Percentiles rank a stretch among this genome's conserved stretches.
phyloP scores from a whole-genome alignment of 1,284 basidiomycete species.

The Ceratobasidium sp. region DNA sequence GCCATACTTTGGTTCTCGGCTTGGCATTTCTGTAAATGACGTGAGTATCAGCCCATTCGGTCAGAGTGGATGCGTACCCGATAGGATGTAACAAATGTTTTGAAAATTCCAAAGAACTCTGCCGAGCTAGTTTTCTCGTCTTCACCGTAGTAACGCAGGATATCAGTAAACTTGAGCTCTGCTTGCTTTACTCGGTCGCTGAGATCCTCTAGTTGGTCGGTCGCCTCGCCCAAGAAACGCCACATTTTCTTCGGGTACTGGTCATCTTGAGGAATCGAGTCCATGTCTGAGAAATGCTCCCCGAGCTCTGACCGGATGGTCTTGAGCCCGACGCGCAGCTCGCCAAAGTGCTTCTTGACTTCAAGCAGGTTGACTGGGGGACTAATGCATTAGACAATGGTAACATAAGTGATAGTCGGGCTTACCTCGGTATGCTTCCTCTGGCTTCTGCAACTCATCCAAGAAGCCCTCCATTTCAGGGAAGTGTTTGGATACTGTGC shows the following conservation, averaged over 20 bases:
- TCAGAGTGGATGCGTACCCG: constrained; percentile 63
- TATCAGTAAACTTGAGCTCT: constrained; percentile 81
- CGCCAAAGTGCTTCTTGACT: constrained; percentile 73
- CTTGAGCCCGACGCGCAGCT: constrained; percentile 82
- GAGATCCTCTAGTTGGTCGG: constrained; percentile 78
- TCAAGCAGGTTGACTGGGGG: constrained; percentile 78
- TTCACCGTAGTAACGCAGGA: constrained; percentile 90
- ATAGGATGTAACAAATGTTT: constrained; percentile 93
- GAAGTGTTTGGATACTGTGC: constrained; percentile 89
- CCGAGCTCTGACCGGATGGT: constrained; percentile 80
- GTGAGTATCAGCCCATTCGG: constrained; percentile 27
- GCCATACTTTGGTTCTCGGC: constrained; percentile 75
- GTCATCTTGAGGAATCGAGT: constrained; percentile 66
- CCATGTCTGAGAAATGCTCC: constrained; percentile 78
- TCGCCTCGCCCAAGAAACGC: constrained; percentile 81
- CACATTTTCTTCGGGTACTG: constrained; percentile 90
- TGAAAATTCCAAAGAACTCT: constrained; percentile 95
- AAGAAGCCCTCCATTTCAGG: constrained; percentile 88
- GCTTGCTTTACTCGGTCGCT: constrained; percentile 87
- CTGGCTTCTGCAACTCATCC: constrained; percentile 88
- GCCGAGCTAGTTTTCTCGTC: constrained; percentile 83
- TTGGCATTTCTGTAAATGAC: constrained; percentile 79
- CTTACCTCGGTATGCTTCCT: constrained; percentile 92
- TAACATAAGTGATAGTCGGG: constrained; percentile 50
- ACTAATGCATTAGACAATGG: neutral